Evolutionary conservation across 129 eudicot species (phyloP).

Genomic region (Escallonia herrerae): DNA sequence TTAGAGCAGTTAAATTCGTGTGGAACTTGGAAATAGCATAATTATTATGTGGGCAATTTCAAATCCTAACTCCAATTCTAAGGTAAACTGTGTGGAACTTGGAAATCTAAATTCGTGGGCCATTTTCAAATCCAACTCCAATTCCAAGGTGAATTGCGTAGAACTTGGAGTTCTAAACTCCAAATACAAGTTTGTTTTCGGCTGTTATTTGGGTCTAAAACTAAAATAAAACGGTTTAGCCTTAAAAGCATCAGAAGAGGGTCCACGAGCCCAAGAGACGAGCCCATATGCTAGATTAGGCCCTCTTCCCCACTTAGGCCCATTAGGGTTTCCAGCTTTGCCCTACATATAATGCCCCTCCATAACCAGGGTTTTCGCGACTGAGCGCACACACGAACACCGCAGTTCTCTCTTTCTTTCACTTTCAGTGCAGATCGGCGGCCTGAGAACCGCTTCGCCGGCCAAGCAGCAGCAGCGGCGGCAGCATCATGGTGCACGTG

Average conservation of each 20-base stretch:
- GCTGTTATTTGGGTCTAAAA: not conserved
- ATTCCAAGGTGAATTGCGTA: no score
- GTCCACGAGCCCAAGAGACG: not conserved
- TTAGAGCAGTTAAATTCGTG: conserved; percentile 80
- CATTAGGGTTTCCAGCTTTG: conserved; percentile 16
- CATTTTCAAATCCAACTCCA: no score
- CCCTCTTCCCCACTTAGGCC: not conserved
- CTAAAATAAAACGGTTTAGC: not conserved
- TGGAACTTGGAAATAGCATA: no score
- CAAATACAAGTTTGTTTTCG: no score
- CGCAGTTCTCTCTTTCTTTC: not conserved
- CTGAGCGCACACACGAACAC: no score
- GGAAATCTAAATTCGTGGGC: no score
- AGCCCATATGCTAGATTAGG: not conserved
- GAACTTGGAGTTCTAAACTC: no score
- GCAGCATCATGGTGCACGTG: conserved; percentile 37
- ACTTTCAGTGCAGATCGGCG: conserved; percentile 2
- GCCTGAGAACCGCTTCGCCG: not conserved
- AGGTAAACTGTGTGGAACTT: no score
- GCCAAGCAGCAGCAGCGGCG: not conserved
- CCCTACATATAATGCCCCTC: not conserved
- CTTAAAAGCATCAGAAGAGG: no score
- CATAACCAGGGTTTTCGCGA: no score
- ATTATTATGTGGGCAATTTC: no score
- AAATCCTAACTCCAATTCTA: no score